Conservation (phyloP, 2,329 filamentous ascomycete species). For the Colletotrichum sp. region DNA sequence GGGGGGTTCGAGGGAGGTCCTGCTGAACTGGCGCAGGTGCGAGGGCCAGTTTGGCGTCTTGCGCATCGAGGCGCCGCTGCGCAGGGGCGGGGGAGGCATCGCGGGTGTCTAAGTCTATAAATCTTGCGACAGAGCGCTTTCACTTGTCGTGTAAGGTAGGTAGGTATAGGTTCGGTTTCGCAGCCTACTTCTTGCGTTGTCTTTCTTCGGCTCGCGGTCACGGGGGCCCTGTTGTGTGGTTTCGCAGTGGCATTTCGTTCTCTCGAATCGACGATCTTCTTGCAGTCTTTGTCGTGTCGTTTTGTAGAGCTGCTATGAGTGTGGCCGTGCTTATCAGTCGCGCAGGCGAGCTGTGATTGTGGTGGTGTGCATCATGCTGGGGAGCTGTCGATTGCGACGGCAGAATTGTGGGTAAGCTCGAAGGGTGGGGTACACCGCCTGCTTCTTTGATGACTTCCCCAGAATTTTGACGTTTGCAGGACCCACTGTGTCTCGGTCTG, state of each 20-base stretch:
- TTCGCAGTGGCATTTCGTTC: slow-evolving; percentile 12
- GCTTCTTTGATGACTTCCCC: not conserved
- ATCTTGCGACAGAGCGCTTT: not conserved
- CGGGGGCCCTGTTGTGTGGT: not conserved
- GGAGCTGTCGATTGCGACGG: slow-evolving; percentile 4
- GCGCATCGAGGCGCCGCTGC: slow-evolving; percentile 50
- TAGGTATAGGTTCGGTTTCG: not conserved
- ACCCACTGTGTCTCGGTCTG: not conserved
- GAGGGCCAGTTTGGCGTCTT: slow-evolving; percentile 55
- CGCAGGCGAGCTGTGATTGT: not conserved
- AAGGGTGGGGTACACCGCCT: not conserved
- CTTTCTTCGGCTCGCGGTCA: slow-evolving; percentile 4
- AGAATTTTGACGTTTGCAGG: not conserved
- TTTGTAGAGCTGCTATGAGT: not conserved
- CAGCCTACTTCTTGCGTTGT: not conserved
- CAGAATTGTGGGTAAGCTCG: slow-evolving; percentile 15
- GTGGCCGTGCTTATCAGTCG: not conserved
- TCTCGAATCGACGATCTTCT: not conserved
- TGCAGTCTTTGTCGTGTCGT: not conserved
- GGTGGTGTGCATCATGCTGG: slow-evolving; percentile 1
- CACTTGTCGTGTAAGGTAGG: not conserved
- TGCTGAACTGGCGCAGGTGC: slow-evolving; percentile 59
- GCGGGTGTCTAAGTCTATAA: not conserved
- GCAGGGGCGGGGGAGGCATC: slow-evolving; percentile 32
- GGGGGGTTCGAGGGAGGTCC: slow-evolving; percentile 49